Evolutionary conservation across 202 grass and related monocot species (phyloP).

Genomic region (Carex sylvatica): DNA sequence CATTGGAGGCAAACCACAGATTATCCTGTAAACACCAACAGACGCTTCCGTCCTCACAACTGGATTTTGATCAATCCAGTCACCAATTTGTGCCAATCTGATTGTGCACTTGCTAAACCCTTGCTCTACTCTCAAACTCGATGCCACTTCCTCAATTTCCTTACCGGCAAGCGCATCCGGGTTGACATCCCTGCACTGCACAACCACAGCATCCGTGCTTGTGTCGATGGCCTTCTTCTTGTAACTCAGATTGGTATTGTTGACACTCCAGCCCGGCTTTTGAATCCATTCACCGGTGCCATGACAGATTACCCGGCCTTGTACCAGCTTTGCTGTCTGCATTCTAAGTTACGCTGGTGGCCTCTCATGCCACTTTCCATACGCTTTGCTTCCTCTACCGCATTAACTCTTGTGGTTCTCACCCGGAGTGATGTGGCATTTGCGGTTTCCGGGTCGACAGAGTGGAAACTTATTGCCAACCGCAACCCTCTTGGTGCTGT

Average conservation of each 20-base stretch:
- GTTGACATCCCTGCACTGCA: not conserved
- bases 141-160: not conserved
- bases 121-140: not conserved
- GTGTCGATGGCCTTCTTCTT: conserved; percentile 1
- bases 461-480: not conserved
- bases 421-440: not conserved
- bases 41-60: not conserved
- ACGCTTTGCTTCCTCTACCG: too few species aligned
- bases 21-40: not conserved
- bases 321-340: too few species aligned
- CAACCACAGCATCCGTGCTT: not conserved
- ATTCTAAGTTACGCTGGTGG: too few species aligned
- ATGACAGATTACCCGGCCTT: too few species aligned
- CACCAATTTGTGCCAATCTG: not conserved
- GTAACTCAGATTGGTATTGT: not conserved
- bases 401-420: too few species aligned
- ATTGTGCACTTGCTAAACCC: not conserved
- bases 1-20: not conserved
- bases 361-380: too few species aligned
- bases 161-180: not conserved
- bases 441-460: not conserved
- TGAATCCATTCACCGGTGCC: not conserved
- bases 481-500: not conserved
- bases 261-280: not conserved
- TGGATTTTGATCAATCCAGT: not conserved